Conservation (phyloP, 1,284 basidiomycete species). For the Cutaneotrichosporon dermatis region DNA sequence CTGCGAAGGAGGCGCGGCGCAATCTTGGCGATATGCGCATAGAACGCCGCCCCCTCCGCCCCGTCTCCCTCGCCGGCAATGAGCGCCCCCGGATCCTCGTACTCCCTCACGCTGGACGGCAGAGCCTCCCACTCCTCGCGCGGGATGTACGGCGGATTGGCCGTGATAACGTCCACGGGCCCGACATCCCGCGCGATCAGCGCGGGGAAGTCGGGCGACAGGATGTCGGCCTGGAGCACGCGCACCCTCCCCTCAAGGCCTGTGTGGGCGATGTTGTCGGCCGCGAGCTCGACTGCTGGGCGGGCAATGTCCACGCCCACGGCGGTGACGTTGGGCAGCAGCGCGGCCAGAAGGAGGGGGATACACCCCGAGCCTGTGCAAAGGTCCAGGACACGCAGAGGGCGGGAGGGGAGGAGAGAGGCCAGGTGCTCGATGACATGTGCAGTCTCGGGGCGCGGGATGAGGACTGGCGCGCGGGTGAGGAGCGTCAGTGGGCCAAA, state of each 20-base stretch:
- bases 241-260: slow-evolving; percentile 5
- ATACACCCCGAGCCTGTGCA: slow-evolving; percentile 89
- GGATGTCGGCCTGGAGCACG: slow-evolving; percentile 52
- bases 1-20: slow-evolving; percentile 52
- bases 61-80: slow-evolving; percentile 65
- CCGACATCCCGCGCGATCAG: slow-evolving; percentile 33
- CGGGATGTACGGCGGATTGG: slow-evolving; percentile 92
- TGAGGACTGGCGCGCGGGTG: slow-evolving; percentile 70
- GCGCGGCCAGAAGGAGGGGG: slow-evolving; percentile 67
- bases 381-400: slow-evolving; percentile 63
- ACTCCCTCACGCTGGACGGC: slow-evolving; percentile 63
- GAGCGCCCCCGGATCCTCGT: slow-evolving; percentile 75
- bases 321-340: slow-evolving; percentile 57
- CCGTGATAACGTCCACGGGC: slow-evolving; percentile 66
- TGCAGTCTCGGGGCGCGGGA: slow-evolving; percentile 89
- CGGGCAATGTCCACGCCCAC: slow-evolving; percentile 68
- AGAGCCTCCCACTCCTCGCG: slow-evolving; percentile 61
- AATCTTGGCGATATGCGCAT: slow-evolving; percentile 64
- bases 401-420: slow-evolving; percentile 17
- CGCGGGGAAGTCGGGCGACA: slow-evolving; percentile 36
- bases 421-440: slow-evolving; percentile 55
- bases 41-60: slow-evolving; percentile 68
- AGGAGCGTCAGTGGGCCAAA: slow-evolving; percentile 75
- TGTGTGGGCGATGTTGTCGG: slow-evolving; percentile 58
- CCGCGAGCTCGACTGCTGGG: slow-evolving; percentile 64